These are phyloP conservation scores for Penicillium paneum DNA, from an alignment of 2,329 filamentous ascomycete genomes.

Conservation along the genomic window DNA sequence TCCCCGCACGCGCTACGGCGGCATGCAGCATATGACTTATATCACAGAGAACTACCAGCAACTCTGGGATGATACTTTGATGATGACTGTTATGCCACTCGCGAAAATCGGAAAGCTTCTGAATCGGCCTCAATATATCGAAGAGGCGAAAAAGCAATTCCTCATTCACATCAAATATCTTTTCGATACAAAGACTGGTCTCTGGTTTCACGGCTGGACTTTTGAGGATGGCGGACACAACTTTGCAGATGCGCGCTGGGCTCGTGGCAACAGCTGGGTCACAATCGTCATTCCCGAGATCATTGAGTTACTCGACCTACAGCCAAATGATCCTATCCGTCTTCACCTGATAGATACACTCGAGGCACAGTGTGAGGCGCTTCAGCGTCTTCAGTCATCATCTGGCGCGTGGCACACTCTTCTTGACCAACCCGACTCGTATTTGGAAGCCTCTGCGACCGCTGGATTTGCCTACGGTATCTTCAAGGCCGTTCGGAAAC, in stretches of 20 bases:
- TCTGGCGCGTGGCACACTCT: conserved; percentile 73
- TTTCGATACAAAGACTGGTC: conserved; percentile 66
- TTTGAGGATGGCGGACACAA: conserved; percentile 65
- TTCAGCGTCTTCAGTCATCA: conserved; percentile 57
- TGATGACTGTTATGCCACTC: conserved; percentile 81
- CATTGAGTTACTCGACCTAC: conserved; percentile 66
- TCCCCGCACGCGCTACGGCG: conserved; percentile 65
- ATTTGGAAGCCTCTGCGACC: conserved; percentile 72
- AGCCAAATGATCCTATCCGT: conserved; percentile 58
- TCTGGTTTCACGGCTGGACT: conserved; percentile 82
- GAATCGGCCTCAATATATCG: conserved; percentile 67
- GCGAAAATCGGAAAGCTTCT: conserved; percentile 75
- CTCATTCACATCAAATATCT: conserved; percentile 75
- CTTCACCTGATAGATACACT: conserved; percentile 53
- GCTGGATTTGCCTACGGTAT: conserved; percentile 80
- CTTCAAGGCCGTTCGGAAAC: conserved; percentile 67
- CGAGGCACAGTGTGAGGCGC: conserved; percentile 64
- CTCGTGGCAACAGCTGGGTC: conserved; percentile 62
- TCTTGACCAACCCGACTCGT: conserved; percentile 68
- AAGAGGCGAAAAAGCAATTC: conserved; percentile 75
- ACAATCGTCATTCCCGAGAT: conserved; percentile 83
- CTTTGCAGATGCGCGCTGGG: conserved; percentile 56
- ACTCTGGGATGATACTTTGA: conserved; percentile 80
- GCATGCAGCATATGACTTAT: conserved; percentile 76
- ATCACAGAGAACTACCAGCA: conserved; percentile 67